phyloP scores from a whole-genome alignment of 1,284 basidiomycete species.

The Ustilago sp. region DNA sequence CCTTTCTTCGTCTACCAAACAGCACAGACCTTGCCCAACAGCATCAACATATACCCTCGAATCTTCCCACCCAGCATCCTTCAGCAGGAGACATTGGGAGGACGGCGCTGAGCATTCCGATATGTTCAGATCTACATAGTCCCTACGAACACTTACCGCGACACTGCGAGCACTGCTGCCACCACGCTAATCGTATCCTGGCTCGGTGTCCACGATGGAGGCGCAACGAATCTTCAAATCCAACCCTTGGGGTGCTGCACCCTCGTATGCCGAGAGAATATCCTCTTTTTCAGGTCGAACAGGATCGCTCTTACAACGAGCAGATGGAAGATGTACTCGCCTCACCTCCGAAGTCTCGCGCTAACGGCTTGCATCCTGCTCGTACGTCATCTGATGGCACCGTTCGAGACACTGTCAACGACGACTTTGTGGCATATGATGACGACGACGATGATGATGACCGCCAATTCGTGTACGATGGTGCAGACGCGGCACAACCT shows the following conservation, averaged over 20 bases:
- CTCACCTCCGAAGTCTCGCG: conserved; percentile 14
- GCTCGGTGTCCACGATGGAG: conserved; percentile 17
- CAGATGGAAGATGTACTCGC: conserved; percentile 39
- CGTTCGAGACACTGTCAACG: background rate
- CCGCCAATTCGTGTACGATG: conserved; percentile 79
- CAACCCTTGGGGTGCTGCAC: conserved; percentile 44
- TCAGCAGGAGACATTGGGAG: background rate
- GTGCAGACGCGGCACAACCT: conserved; percentile 72
- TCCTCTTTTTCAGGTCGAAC: conserved; percentile 22
- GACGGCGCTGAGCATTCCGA: background rate
- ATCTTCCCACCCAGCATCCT: background rate
- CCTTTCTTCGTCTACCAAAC: background rate
- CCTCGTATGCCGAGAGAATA: conserved; percentile 29
- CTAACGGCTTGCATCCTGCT: conserved; percentile 8
- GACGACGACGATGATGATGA: conserved; percentile 74
- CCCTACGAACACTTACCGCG: background rate
- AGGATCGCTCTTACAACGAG: conserved; percentile 18
- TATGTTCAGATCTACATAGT: background rate
- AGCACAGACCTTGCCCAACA: background rate
- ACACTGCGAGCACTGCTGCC: background rate
- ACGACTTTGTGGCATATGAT: background rate
- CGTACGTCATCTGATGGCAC: conserved; percentile 2
- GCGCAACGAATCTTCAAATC: conserved; percentile 29
- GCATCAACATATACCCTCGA: background rate
- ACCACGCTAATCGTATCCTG: background rate